Percentiles rank a stretch among this genome's conserved stretches.
Evolutionary conservation across 2,329 filamentous ascomycete species (phyloP).

Genomic region (Biscogniauxia sp.): DNA sequence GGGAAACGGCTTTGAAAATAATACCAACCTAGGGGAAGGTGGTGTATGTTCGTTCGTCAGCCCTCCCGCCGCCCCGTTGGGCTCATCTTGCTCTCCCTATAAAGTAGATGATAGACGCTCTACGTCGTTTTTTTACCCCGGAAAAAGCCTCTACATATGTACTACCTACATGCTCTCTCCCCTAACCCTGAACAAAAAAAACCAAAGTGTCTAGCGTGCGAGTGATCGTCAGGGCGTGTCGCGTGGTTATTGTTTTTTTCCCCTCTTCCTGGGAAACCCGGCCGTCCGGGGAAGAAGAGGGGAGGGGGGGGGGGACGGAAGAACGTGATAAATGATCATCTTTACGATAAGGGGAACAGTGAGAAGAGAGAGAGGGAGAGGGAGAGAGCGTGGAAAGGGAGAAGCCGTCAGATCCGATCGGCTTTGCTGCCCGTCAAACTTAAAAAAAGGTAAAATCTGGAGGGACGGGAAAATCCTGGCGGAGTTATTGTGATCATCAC

Average conservation of each 20-base stretch:
- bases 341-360: background rate
- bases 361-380: background rate
- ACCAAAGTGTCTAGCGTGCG: background rate
- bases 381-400: background rate
- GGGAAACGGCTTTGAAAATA: background rate
- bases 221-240: conserved; percentile 18
- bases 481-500: conserved; percentile 1
- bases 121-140: conserved; percentile 10
- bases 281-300: background rate
- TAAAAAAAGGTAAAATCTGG: background rate
- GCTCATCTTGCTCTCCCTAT: conserved; percentile 10
- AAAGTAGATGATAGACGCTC: conserved; percentile 17
- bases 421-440: background rate
- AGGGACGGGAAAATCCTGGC: background rate
- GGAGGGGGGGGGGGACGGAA: background rate
- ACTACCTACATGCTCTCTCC: background rate
- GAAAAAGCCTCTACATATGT: conserved; percentile 7
- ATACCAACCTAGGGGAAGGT: background rate
- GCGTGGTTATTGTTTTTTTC: conserved; percentile 3
- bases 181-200: background rate
- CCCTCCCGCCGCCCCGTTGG: background rate
- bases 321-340: background rate
- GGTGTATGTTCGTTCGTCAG: background rate
- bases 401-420: conserved; percentile 3
- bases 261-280: conserved; percentile 1